A percentile compares a stretch with the other conserved stretches of the same genome.
Evolutionary conservation across 192 early-diverging fungal genomes (phyloP).

Genomic region (Chytriomyces sp.): DNA sequence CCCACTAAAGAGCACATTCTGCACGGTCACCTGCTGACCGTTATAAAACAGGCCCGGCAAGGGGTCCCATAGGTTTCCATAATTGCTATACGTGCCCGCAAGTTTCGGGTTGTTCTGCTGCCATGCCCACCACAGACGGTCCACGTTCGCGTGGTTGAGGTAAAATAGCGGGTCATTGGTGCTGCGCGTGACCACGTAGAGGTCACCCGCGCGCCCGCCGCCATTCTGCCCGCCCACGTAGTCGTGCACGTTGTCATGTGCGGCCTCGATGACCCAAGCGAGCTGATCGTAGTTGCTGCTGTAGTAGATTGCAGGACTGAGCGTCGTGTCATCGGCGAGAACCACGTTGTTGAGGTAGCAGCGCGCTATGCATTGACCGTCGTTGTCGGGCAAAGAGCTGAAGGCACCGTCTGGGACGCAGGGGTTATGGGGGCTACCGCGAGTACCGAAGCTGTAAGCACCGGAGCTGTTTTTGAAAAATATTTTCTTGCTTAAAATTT

Average conservation of each 20-base stretch:
- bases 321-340: not conserved
- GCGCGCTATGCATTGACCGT: constrained; percentile 3
- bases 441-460: not conserved
- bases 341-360: constrained; percentile 5
- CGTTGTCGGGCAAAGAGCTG: not conserved
- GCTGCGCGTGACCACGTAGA: constrained; percentile 33
- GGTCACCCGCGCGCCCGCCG: constrained; percentile 56
- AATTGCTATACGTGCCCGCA: not conserved
- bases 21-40: not conserved
- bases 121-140: constrained; percentile 25
- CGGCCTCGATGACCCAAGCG: constrained; percentile 38
- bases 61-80: not conserved
- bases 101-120: not conserved
- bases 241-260: constrained; percentile 39
- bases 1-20: not conserved
- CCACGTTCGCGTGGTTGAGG: constrained; percentile 67
- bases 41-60: constrained; percentile 38
- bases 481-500: not conserved
- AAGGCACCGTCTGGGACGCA: not conserved
- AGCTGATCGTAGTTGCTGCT: constrained; percentile 31
- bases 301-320: not conserved
- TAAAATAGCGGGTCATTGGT: constrained; percentile 67
- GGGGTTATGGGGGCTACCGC: not conserved
- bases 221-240: constrained; percentile 52
- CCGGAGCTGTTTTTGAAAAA: not conserved